Evolutionary conservation across 768 basidiomycete genomes (phyloP).

Genomic region (Pleurotus djamor): DNA sequence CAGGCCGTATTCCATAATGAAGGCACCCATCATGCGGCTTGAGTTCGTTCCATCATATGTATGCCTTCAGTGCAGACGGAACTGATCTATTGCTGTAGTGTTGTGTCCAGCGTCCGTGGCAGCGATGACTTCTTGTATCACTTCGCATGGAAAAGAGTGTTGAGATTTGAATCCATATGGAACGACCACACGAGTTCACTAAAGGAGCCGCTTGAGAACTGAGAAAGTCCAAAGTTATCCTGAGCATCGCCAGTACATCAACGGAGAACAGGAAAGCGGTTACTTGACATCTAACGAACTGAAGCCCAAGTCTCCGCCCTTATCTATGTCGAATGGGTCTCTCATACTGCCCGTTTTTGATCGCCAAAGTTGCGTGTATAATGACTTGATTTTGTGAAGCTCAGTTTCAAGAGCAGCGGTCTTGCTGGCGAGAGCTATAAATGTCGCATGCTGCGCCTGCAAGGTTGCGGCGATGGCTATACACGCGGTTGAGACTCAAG

Average conservation of each 20-base stretch:
- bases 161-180: no score
- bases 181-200: no score
- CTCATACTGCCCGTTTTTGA: slow-evolving; percentile 78
- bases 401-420: slow-evolving; percentile 74
- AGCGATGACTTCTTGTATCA: no score
- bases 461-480: slow-evolving; percentile 73
- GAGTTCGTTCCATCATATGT: no score
- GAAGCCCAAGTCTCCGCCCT: slow-evolving; percentile 38
- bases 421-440: slow-evolving; percentile 74
- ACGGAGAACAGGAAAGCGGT: neutral
- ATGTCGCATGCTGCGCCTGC: slow-evolving; percentile 77
- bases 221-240: no score
- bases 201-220: no score
- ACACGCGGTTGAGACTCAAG: slow-evolving; percentile 8
- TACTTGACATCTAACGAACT: slow-evolving; percentile 39
- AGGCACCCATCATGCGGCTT: no score
- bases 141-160: no score
- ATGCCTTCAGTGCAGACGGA: no score
- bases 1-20: no score
- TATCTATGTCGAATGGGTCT: slow-evolving; percentile 70
- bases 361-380: slow-evolving; percentile 80
- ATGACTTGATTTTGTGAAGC: slow-evolving; percentile 69
- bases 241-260: neutral
- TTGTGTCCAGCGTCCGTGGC: no score
- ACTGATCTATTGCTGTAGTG: no score